Conservation (phyloP, 2,329 filamentous ascomycete species). For the Apiospora phragmitis region DNA sequence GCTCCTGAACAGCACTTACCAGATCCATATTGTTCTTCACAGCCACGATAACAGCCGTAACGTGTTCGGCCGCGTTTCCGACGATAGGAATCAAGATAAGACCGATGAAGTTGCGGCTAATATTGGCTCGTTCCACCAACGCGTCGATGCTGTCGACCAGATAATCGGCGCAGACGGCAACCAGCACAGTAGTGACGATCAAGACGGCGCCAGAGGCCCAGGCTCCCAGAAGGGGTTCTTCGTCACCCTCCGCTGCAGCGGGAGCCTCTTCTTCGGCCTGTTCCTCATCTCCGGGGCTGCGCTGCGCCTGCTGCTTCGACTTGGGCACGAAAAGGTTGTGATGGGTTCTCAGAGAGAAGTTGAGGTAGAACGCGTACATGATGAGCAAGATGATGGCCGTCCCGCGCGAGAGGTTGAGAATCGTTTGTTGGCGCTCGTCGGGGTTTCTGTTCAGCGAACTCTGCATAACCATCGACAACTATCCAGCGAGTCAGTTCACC, state of each 20-base stretch:
- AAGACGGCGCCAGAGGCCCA: conserved; percentile 66
- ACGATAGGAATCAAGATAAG: conserved; percentile 78
- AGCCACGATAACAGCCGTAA: conserved; percentile 78
- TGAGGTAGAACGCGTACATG: conserved; percentile 75
- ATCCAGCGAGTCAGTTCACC: not conserved
- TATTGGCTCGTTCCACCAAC: conserved; percentile 67
- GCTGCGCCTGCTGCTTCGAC: conserved; percentile 22
- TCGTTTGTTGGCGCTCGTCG: conserved; percentile 51
- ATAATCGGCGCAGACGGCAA: conserved; percentile 75
- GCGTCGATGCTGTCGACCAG: conserved; percentile 75
- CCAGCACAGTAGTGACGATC: conserved; percentile 68
- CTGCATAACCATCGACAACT: conserved; percentile 68
- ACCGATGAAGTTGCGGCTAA: conserved; percentile 81
- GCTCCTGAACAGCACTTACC: conserved; percentile 20
- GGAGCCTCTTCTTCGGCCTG: conserved; percentile 31
- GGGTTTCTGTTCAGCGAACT: conserved; percentile 30
- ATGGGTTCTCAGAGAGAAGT: conserved; percentile 78
- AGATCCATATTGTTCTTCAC: conserved; percentile 76
- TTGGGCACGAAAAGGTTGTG: conserved; percentile 68
- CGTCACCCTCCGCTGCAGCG: conserved; percentile 39
- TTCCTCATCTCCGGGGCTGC: conserved; percentile 21
- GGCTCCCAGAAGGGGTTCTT: conserved; percentile 58
- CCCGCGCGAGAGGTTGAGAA: conserved; percentile 72
- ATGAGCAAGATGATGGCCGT: conserved; percentile 74
- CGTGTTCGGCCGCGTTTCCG: conserved; percentile 78